Evolutionary conservation across 2,329 filamentous ascomycete genomes (phyloP), one percentile per base, ranked within the genome.

Genomic region (Pyrenochaeta sp.): DNA sequence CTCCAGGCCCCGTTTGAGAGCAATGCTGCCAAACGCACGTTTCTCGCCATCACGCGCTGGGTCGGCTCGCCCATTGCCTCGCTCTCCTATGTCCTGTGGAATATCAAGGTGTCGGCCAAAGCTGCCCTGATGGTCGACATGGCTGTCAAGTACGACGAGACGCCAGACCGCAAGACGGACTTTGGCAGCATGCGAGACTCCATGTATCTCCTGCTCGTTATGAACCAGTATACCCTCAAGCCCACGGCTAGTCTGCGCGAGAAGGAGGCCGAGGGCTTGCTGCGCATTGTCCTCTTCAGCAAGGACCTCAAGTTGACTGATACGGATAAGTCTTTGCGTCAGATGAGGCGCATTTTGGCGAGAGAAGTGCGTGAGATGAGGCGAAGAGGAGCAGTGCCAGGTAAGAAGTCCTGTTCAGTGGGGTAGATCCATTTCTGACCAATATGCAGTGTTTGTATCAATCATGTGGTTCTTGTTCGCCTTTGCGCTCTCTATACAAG

Each of bases 171-270:
- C 14, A 54, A 67, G 12, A 71, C 65, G 12, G 63, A 78, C 14
- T 78, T 76, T 53, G 66, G 61, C 5, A 71, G 71, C 17, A 74
- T 79, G 46, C 58, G 78, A 32, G 79, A 82, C 52, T 79, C 77
- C 0, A 74, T 81, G 60, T 80, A 77, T 46, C 69, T 82, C 14
- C 67, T 81, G 15, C 71, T 75, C 42, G 75, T 74, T 5, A 77
- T 80, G 71, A 80, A 80, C 40, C 79, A 81, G 58, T 81, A 78
- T 53, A 77, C 68, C 3, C 70, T 78, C 48, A 74, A 74, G 33
- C 63, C 63, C 17, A 69, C 64, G 29, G 56, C 55, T 4, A 59
- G 56, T 7, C 17, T 55, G 2, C 49, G 52, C 5, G 58, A 59
- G 15, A 76, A 71, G 45, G 66, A 72, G 42, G 73, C 75, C 0